These are phyloP conservation scores for Populus davidiana DNA, from an alignment of 345 rosid species.

Conservation along the genomic window DNA sequence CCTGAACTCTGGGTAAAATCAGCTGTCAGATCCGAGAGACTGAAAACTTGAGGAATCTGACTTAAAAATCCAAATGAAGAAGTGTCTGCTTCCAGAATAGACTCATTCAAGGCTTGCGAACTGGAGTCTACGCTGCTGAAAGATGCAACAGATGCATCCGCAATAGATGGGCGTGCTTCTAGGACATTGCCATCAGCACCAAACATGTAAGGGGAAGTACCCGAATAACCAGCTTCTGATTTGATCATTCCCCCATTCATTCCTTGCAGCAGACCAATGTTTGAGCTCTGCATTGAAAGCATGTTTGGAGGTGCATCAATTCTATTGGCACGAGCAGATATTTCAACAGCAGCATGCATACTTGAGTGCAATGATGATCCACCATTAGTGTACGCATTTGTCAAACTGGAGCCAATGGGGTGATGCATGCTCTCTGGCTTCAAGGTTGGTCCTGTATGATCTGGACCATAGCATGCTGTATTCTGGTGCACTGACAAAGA, in stretches of 20 bases:
- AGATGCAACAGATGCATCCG: slow-evolving; percentile 66
- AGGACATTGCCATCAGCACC: slow-evolving; percentile 65
- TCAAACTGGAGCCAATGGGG: slow-evolving; percentile 45
- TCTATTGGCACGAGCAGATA: slow-evolving; percentile 63
- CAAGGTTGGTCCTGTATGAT: slow-evolving; percentile 46
- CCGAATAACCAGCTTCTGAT: slow-evolving; percentile 70
- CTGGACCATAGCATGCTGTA: slow-evolving; percentile 55
- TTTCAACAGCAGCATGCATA: slow-evolving; percentile 57
- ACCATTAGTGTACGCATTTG: slow-evolving; percentile 66
- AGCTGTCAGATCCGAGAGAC: slow-evolving; percentile 90
- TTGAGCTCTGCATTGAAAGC: slow-evolving; percentile 65
- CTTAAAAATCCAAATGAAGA: slow-evolving; percentile 73
- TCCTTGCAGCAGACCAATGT: slow-evolving; percentile 70
- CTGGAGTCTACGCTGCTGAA: slow-evolving; percentile 71
- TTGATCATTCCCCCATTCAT: slow-evolving; percentile 80
- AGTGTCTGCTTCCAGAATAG: slow-evolving; percentile 67
- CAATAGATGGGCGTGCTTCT: slow-evolving; percentile 60
- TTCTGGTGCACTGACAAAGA: slow-evolving; percentile 59
- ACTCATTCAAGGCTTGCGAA: slow-evolving; percentile 65
- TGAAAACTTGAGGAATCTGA: slow-evolving; percentile 79
- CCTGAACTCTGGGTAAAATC: slow-evolving; percentile 93
- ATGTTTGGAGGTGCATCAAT: slow-evolving; percentile 57
- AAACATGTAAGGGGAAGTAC: slow-evolving; percentile 59
- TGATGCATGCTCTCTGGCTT: slow-evolving; percentile 64
- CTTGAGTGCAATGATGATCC: slow-evolving; percentile 55